These are phyloP conservation scores for Exophiala mesophila DNA, from an alignment of 2,329 filamentous ascomycete species.

Conservation along the genomic window DNA sequence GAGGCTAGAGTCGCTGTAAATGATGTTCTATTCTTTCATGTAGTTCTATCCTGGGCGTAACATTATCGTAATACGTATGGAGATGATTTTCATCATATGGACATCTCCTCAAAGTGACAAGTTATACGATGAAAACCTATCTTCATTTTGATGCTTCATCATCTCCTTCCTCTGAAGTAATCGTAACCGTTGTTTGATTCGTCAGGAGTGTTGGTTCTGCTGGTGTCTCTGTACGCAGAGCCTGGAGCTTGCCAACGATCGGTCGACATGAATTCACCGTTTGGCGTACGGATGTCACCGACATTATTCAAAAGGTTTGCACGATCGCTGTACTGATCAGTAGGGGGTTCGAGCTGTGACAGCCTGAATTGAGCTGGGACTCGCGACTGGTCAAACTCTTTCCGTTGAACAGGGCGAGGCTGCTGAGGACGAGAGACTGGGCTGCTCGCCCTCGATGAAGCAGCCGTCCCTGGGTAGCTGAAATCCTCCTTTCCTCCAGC, in stretches of 20 bases:
- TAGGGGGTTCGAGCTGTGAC: slow-evolving; percentile 3
- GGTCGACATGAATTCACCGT: slow-evolving; percentile 24
- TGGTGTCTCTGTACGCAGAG: slow-evolving; percentile 5
- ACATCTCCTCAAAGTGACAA: no score
- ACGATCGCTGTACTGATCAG: slow-evolving; percentile 23
- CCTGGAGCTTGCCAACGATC: slow-evolving; percentile 18
- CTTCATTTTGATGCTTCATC: slow-evolving; percentile 1
- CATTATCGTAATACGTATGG: no score
- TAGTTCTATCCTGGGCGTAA: no score
- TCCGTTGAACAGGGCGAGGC: slow-evolving; percentile 7
- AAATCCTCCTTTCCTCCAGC: slow-evolving; percentile 42
- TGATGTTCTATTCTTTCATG: no score
- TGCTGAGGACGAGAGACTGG: slow-evolving; percentile 37
- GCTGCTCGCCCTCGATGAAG: slow-evolving; percentile 32
- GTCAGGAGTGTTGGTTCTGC: slow-evolving; percentile 7
- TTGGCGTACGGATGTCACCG: slow-evolving; percentile 20
- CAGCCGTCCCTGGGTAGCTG: slow-evolving; percentile 42
- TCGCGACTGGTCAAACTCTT: slow-evolving; percentile 17
- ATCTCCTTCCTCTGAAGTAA: slow-evolving; percentile 16
- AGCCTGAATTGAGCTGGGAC: slow-evolving; percentile 12
- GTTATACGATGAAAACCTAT: no score
- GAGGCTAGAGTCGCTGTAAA: no score
- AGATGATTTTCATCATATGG: no score
- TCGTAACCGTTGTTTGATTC: slow-evolving; percentile 14
- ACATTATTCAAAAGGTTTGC: slow-evolving; percentile 18